Base-by-base conservation (phyloP, 2,329 filamentous ascomycete species). In the Corinectria fuckeliana region DNA sequence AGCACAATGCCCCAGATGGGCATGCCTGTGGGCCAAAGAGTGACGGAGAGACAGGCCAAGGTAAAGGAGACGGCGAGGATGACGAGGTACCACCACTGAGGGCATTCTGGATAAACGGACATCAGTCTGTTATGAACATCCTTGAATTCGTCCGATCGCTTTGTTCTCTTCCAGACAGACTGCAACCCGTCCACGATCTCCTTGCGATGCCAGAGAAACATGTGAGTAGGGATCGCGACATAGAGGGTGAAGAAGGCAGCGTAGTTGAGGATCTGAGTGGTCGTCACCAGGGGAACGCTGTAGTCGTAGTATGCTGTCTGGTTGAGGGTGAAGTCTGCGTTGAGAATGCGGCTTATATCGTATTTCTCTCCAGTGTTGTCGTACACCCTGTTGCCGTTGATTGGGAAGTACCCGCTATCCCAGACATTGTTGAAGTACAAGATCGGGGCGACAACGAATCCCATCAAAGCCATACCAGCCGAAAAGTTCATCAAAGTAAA, bases 331-430 rank as follows among this genome's bases (percentile, higher is more conserved):
- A 80, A 76, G 30, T 80, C 74, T 1, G 74, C 60, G 18, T 78
- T 80, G 5, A 88, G 77, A 20, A 88, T 84, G 2, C 78, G 78
- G 10, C 73, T 75, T 13, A 85, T 80, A 20, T 85, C 79, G 66
- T 87, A 88, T 0, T 72, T 47, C 1, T 68, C 67, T 10, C 82
- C 84, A 0, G 80, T 84, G 58, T 88, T 88, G 71, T 88, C 85
- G 59, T 82, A 88, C 0, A 80, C 80, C 44, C 80, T 76, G 20
- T 83, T 81, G 10, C 80, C 80, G 28, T 84, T 81, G 55, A 88
- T 78, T 0, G 85, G 85, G 14, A 88, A 70, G 57, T 85, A 86
- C 3, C 83, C 80, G 0, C 81, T 77, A 62, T 81, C 77, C 71
- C 78, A 75, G 0, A 77, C 75, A 20, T 81, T 81, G 1, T 74